Evolutionary conservation across 2,329 filamentous ascomycete species (phyloP), one percentile per base, ranked within the genome.

Genomic region (Aspergillus caelatus): DNA sequence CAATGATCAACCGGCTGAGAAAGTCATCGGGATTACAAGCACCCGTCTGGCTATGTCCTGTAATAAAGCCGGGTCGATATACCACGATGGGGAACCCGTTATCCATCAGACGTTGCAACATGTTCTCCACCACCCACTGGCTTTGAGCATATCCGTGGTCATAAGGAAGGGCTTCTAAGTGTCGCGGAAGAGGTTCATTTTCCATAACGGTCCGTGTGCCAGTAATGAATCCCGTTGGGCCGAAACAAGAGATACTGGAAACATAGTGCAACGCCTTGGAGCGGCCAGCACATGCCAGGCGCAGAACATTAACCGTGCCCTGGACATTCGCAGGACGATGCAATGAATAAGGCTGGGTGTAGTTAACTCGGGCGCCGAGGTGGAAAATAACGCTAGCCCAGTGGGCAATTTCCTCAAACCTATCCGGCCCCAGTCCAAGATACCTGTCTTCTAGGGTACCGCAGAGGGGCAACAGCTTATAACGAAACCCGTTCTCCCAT

Each of bases 81-180:
- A 96, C 85, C 23, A 88, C 84, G 11, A 91, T 91, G 1, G 80
- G 81, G 0, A 96, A 86, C 11, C 92, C 92, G 46, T 90, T 86
- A 56, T 82, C 82, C 54, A 92, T 91, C 19, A 92, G 91, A 73
- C 91, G 89, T 30, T 90, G 85, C 16, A 92, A 84, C 45, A 96
- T 82, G 56, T 83, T 82, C 70, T 89, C 86, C 0, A 84, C 84
- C 1, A 86, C 89, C 91, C 91, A 96, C 79, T 97, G 96, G 65
- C 87, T 88, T 76, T 96, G 92, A 1, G 93, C 92, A 70, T 96
- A 96, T 1, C 93, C 93, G 1, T 91, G 94, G 26, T 87, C 87
- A 3, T 96, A 72, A 2, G 61, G 62, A 2, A 75, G 62, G 0
- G 71, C 64, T 1, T 65, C 62, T 0, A 73, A 39, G 32, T 75